These are phyloP conservation scores for Ambrosia trifida DNA, from an alignment of 129 eudicot genomes.

Conservation along the genomic window DNA sequence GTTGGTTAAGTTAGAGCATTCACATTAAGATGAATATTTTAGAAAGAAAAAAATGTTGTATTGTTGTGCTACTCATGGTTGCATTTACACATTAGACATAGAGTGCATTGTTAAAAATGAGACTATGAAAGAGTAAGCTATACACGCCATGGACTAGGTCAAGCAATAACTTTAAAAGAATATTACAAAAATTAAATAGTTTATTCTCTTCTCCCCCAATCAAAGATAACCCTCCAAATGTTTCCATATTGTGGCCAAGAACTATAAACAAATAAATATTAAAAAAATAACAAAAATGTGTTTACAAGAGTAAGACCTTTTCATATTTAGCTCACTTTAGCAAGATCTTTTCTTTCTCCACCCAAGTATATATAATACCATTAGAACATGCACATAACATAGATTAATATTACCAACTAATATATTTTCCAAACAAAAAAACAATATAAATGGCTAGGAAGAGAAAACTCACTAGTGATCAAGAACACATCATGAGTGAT, in stretches of 20 bases:
- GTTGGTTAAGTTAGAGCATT: no score
- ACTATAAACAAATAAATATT: constrained; percentile 23
- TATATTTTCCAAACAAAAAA: constrained; percentile 12
- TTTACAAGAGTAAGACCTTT: constrained; percentile 49
- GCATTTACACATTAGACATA: background rate
- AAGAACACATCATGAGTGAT: constrained; percentile 26
- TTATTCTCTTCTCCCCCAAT: constrained; percentile 25
- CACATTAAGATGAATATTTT: no score
- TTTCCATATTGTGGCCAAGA: constrained; percentile 17
- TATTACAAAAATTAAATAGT: constrained; percentile 19
- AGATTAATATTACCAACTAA: constrained; percentile 15
- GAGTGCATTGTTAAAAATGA: constrained; percentile 6
- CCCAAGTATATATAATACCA: constrained; percentile 24
- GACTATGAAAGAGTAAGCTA: constrained; percentile 32
- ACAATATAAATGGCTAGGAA: constrained; percentile 54
- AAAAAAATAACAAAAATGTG: constrained; percentile 35
- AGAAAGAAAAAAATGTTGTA: no score
- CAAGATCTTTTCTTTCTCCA: constrained; percentile 29
- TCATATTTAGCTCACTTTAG: constrained; percentile 42
- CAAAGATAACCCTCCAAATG: constrained; percentile 41
- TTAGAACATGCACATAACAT: constrained; percentile 16
- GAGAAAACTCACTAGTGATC: constrained; percentile 48
- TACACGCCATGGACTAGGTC: constrained; percentile 48
- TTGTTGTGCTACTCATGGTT: background rate
- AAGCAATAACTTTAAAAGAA: constrained; percentile 27